These are phyloP conservation scores for Berberis vulgaris DNA, from an alignment of 164 flowering plant genomes.

Conservation along the genomic window DNA sequence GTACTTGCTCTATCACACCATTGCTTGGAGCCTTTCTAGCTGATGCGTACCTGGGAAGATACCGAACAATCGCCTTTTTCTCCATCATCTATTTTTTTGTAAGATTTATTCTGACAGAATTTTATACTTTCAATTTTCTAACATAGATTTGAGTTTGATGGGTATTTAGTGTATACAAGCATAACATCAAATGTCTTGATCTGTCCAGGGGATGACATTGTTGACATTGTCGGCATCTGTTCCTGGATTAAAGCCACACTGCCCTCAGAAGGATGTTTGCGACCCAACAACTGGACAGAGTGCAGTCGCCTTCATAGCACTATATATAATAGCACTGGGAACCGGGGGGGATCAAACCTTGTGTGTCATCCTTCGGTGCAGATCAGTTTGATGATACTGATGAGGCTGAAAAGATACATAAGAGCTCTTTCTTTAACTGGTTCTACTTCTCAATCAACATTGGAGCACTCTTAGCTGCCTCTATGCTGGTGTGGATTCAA, in stretches of 20 bases:
- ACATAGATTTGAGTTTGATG: no score
- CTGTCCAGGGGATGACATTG: constrained; percentile 52
- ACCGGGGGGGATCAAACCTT: constrained; percentile 70
- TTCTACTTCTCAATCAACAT: constrained; percentile 51
- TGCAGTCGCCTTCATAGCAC: constrained; percentile 12
- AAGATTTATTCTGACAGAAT: no score
- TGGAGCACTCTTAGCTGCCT: constrained; percentile 50
- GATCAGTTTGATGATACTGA: constrained; percentile 71
- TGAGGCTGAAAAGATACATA: constrained; percentile 42
- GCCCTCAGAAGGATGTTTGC: constrained; percentile 26
- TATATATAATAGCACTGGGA: constrained; percentile 37
- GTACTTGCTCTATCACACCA: no score
- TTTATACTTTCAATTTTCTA: no score
- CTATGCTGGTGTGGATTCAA: constrained; percentile 54
- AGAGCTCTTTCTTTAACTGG: constrained; percentile 69
- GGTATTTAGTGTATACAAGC: not conserved
- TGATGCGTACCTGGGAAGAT: no score
- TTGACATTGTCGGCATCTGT: constrained; percentile 58
- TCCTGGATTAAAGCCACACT: constrained; percentile 42
- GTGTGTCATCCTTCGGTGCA: constrained; percentile 67
- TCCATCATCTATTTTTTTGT: no score
- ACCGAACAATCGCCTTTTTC: no score
- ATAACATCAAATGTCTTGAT: not conserved
- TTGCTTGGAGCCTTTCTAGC: no score
- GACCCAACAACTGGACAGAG: constrained; percentile 26